phyloP scores from a whole-genome alignment of 2,329 filamentous ascomycete genomes.

The Hysterium pulicare region DNA sequence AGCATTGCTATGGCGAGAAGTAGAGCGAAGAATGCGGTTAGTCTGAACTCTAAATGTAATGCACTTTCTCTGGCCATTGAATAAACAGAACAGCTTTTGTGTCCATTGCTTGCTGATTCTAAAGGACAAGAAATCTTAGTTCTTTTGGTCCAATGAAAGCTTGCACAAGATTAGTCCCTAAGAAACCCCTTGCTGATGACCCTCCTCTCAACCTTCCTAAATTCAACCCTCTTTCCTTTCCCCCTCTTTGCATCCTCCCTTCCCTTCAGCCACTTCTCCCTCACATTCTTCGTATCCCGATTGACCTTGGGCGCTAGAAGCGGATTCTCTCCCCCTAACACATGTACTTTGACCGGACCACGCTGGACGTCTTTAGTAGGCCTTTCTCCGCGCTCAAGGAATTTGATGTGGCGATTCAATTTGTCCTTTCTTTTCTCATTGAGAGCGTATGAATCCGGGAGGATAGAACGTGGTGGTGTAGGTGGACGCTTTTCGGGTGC shows the following conservation, averaged over 20 bases:
- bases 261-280: conserved; percentile 44
- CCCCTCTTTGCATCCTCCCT: conserved; percentile 24
- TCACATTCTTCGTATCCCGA: conserved; percentile 24
- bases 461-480: conserved; percentile 37
- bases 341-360: conserved; percentile 49
- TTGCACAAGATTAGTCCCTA: background rate
- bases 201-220: background rate
- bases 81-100: too few relatives aligned
- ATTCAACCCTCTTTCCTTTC: conserved; percentile 13
- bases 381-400: conserved; percentile 48
- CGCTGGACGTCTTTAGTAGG: conserved; percentile 49
- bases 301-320: conserved; percentile 45
- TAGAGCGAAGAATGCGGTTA: too few relatives aligned
- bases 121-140: too few relatives aligned
- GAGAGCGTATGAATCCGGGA: conserved; percentile 16
- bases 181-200: background rate
- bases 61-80: too few relatives aligned
- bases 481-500: conserved; percentile 44
- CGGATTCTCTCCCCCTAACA: conserved; percentile 43
- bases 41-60: too few relatives aligned
- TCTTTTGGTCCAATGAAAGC: too few relatives aligned
- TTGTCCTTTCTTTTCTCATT: conserved; percentile 40
- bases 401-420: conserved; percentile 46
- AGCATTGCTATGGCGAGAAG: too few relatives aligned
- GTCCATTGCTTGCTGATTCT: too few relatives aligned